These are phyloP conservation scores for Lepraria neglecta DNA, from an alignment of 495 filamentous ascomycete species.

Conservation along the genomic window DNA sequence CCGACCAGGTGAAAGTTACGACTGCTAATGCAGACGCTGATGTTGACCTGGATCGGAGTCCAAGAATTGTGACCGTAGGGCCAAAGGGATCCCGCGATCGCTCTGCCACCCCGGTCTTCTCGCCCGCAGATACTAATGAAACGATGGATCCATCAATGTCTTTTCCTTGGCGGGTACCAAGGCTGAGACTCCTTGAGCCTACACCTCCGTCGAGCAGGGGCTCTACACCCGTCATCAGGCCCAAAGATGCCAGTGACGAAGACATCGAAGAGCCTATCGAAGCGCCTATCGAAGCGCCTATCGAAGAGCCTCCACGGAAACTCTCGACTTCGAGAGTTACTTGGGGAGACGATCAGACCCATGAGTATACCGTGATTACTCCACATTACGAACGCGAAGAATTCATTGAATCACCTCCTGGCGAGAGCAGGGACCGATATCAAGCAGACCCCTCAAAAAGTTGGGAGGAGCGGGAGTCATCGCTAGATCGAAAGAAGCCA, in stretches of 20 bases:
- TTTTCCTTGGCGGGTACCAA: slow-evolving; percentile 46
- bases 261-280: slow-evolving; percentile 21
- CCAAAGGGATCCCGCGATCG: slow-evolving; percentile 21
- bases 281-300: slow-evolving; percentile 10
- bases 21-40: slow-evolving; percentile 26
- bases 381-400: slow-evolving; percentile 38
- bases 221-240: slow-evolving; percentile 35
- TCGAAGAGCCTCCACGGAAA: slow-evolving; percentile 18
- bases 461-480: not conserved
- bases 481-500: not conserved
- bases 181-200: slow-evolving; percentile 44
- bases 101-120: slow-evolving; percentile 23
- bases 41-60: slow-evolving; percentile 19
- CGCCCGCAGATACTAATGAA: slow-evolving; percentile 25
- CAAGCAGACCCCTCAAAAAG: not conserved
- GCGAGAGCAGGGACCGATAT: not conserved
- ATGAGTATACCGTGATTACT: slow-evolving; percentile 53
- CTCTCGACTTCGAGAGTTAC: slow-evolving; percentile 48
- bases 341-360: slow-evolving; percentile 56
- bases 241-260: slow-evolving; percentile 25
- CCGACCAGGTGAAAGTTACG: slow-evolving; percentile 15
- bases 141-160: slow-evolving; percentile 26
- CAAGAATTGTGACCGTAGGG: slow-evolving; percentile 27
- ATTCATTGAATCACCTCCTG: slow-evolving; percentile 3
- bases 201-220: slow-evolving; percentile 47